These are phyloP conservation scores for Zarea fungicola DNA, from an alignment of 2,329 filamentous ascomycete species.

Conservation along the genomic window DNA sequence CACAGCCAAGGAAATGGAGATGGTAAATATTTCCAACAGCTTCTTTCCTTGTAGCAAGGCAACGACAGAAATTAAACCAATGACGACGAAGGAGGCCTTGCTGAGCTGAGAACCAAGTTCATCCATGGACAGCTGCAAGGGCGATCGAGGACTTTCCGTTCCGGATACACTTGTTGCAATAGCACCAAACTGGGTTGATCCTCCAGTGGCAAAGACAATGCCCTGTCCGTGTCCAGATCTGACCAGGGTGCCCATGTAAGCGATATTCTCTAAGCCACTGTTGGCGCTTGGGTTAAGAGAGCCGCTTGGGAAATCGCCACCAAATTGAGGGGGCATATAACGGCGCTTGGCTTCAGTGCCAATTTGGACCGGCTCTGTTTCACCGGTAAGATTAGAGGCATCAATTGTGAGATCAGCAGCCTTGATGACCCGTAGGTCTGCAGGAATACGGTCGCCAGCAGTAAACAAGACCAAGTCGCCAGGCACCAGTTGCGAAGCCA, in stretches of 20 bases:
- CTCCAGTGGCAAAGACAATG: slow-evolving; percentile 94
- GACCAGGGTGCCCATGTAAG: slow-evolving; percentile 96
- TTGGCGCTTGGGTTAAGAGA: slow-evolving; percentile 2
- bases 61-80: slow-evolving; percentile 85
- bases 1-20: slow-evolving; percentile 92
- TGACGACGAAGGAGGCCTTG: slow-evolving; percentile 93
- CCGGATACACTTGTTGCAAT: slow-evolving; percentile 92
- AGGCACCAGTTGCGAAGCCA: slow-evolving; percentile 80
- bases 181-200: slow-evolving; percentile 89
- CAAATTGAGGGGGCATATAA: slow-evolving; percentile 17
- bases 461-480: slow-evolving; percentile 92
- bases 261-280: slow-evolving; percentile 75
- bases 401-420: slow-evolving; percentile 89
- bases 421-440: slow-evolving; percentile 89
- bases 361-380: slow-evolving; percentile 89
- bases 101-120: slow-evolving; percentile 92
- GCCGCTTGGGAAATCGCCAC: neutral
- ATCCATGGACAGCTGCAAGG: slow-evolving; percentile 94
- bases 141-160: slow-evolving; percentile 91
- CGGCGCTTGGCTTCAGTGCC: slow-evolving; percentile 53
- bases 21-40: slow-evolving; percentile 91
- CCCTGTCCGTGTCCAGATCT: slow-evolving; percentile 93
- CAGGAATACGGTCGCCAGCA: slow-evolving; percentile 92
- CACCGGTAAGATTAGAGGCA: slow-evolving; percentile 92
- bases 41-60: slow-evolving; percentile 87